Base-by-base conservation (phyloP, 176 grass and related monocot species). In the Lolium rigidum region DNA sequence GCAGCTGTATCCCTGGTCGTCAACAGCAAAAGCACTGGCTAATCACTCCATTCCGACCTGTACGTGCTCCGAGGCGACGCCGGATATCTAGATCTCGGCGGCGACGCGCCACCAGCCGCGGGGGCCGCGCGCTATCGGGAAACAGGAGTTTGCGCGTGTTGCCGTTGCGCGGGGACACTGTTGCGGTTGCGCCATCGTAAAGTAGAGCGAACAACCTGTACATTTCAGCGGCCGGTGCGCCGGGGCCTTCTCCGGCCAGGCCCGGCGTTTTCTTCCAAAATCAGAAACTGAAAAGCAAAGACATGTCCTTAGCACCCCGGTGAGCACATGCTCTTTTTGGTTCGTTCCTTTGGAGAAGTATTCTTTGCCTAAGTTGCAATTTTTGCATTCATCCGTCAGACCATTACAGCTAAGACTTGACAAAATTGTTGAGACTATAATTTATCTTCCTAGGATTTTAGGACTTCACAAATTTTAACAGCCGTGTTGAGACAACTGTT, bases 1-100 rank as follows among this genome's bases (percentile, higher is more conserved):
- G 39, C 22, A 18, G 78, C 59, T 49, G 28, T 18, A 17, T 16
- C 58, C 6, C 57, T 47, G 58, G 77, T 60, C 58, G 8, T 46
- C 60, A 80, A 65, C 78, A 66, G 78, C 43, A 50, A 80, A 50
- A 63, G 24, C 78, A 18, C 15, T 64, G 78, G 44, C 9, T 14
- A n/a, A 80, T 66, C 78, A 35, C 18, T 50, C 60, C 60, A 8
- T 5, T 80, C 60, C 78, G 41, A 18, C 22, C 13, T 4, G 22
- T 74, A 48, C 70, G 43, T 48, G 70, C 24, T 15, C 21, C 12
- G 21, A 47, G 38, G 38, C n/a, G 57, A 62, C 39, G 13, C 25
- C 0, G 76, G 77, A 75, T 28, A 13, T 16, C 10, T 76, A 24
- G 26, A 74, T 74, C 71, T 9, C 7, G 71, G 13, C 46, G 21